These are phyloP conservation scores for Plantago major DNA, from an alignment of 257 asterid genomes.

Conservation along the genomic window DNA sequence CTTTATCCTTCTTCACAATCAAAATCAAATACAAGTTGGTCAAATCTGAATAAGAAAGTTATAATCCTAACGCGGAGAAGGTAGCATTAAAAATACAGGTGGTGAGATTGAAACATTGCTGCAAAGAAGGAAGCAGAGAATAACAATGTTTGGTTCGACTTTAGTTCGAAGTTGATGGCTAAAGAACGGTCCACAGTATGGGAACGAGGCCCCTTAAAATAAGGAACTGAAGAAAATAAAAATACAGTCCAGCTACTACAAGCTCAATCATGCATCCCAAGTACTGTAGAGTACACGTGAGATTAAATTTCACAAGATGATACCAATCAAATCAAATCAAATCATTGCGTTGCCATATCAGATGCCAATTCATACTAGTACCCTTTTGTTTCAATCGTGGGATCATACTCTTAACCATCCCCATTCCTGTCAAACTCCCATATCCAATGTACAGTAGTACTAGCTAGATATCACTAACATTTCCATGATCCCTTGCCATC, in stretches of 20 bases:
- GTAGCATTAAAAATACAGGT: background rate
- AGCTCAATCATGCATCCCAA: background rate
- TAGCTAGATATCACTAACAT: no score
- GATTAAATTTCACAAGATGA: background rate
- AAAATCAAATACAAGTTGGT: no score
- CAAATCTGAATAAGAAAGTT: background rate
- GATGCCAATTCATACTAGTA: background rate
- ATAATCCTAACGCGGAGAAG: background rate
- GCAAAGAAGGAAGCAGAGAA: background rate
- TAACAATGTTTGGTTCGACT: background rate
- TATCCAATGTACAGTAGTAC: background rate
- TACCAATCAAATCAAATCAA: conserved; percentile 4
- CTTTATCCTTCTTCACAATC: no score
- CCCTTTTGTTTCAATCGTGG: background rate
- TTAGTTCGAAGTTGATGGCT: conserved; percentile 1
- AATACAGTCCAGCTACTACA: conserved; percentile 12
- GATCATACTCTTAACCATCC: background rate
- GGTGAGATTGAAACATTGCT: background rate
- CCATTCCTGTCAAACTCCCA: background rate
- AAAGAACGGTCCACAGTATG: background rate
- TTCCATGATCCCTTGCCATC: no score
- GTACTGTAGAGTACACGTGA: conserved; percentile 14
- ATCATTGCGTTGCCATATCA: conserved; percentile 6
- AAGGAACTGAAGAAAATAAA: background rate
- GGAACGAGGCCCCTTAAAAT: background rate